Conservation (phyloP, 345 rosid species). For the Balakata baccata region DNA sequence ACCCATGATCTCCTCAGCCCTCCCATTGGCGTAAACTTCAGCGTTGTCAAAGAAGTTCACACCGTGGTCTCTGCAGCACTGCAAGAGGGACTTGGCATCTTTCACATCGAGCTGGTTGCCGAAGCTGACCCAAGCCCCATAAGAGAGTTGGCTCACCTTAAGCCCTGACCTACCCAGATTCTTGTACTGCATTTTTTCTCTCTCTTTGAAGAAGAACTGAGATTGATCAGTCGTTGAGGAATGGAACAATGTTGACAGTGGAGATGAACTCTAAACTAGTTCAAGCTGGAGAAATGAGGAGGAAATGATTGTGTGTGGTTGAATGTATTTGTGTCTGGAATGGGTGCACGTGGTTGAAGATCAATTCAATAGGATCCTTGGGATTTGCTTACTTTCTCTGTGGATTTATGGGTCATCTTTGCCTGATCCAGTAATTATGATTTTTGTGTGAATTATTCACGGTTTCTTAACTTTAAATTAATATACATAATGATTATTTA, state of each 20-base stretch:
- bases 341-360: background rate
- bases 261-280: background rate
- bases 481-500: too few relatives aligned
- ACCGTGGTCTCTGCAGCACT: constrained; percentile 83
- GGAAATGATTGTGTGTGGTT: background rate
- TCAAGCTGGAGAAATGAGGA: background rate
- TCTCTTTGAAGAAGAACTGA: background rate
- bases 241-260: too few relatives aligned
- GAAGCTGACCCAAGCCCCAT: constrained; percentile 92
- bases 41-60: constrained; percentile 99
- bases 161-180: constrained; percentile 84
- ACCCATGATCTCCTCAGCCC: constrained; percentile 99
- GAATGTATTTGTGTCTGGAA: background rate
- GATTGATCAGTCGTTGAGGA: background rate
- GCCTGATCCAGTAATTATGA: too few relatives aligned
- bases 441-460: too few relatives aligned
- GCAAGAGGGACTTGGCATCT: constrained; percentile 86
- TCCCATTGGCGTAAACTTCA: constrained; percentile 92
- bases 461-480: too few relatives aligned
- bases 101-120: constrained; percentile 96
- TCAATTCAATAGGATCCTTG: background rate
- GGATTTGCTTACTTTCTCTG: background rate
- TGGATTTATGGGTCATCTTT: background rate
- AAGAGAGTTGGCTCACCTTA: constrained; percentile 86
- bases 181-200: constrained; percentile 72